Base-by-base conservation (phyloP, 192 early-diverging fungal genomes). In the Diversispora epigaea region DNA sequence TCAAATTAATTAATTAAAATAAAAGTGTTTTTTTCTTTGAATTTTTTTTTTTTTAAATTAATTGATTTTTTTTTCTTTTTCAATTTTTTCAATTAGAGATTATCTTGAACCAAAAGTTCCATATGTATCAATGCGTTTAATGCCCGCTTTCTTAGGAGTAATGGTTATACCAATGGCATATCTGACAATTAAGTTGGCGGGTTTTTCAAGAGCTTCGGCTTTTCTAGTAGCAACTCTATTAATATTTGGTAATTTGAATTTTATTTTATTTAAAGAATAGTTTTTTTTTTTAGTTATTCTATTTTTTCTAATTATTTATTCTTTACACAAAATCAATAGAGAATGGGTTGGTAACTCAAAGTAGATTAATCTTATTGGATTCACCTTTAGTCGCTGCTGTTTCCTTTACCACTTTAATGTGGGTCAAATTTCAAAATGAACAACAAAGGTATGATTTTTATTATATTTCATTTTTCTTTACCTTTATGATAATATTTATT, bases 341-440 rank as follows among this genome's bases (percentile, higher is more conserved):
- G 75, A 99, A 94, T 79, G 88, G 93, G 3, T 83, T 97, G 63
- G 85, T 95, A 41, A 89, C 96, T 4, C 95, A 99, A 82, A 93
- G 91, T 63, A 89, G 97, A 25, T 81, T 97, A 41, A 99, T 98
- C 62, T 84, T 98, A 50, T 83, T 98, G 47, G 96, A 98, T 83
- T 88, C 93, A 21, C 93, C 96, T 68, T 82, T 99, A 64, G 86
- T 98, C 72, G 86, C 98, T 39, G 97, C 96, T 80, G 93, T 90
- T 17, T 89, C 92, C 44, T 80, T 86, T 45, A 88, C 94, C 2
- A 80, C 90, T n/a, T 88, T 94, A 32, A 79, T 89, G 71, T 99
- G 96, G 96, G 79, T 95, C 40, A 88, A 92, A 80, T 99, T 98
- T 78, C 88, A 91, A 68, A 93, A 93, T 65, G 79, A 86, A 58